Conservation (phyloP, 768 basidiomycete genomes). For the Mycena vitilis region DNA sequence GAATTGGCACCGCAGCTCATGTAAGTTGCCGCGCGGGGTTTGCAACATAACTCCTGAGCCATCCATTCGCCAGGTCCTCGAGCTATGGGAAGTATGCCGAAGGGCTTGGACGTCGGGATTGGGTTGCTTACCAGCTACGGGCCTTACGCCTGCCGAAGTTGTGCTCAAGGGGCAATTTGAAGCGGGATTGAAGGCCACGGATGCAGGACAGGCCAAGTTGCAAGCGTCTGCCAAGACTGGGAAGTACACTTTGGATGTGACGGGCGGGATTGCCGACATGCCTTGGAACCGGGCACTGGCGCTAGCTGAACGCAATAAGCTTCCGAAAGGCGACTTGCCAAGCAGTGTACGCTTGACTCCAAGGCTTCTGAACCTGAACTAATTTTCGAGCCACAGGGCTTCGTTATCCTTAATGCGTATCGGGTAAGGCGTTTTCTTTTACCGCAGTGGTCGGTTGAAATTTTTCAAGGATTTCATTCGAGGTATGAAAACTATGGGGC, state of each 20-base stretch:
- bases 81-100: constrained; percentile 34
- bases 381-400: constrained; percentile 40
- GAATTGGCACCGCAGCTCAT: constrained; percentile 49
- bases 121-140: constrained; percentile 41
- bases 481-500: constrained; percentile 44
- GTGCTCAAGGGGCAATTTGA: constrained; percentile 51
- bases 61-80: constrained; percentile 38
- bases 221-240: neutral
- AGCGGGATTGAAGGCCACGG: constrained; percentile 42
- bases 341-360: constrained; percentile 19
- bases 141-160: constrained; percentile 45
- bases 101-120: constrained; percentile 48
- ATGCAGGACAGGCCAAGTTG: constrained; percentile 21
- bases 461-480: constrained; percentile 44
- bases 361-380: neutral
- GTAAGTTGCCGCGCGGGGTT: constrained; percentile 35
- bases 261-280: constrained; percentile 11
- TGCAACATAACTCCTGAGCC: neutral
- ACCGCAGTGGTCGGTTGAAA: neutral
- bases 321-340: constrained; percentile 28
- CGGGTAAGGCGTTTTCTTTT: constrained; percentile 35
- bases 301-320: constrained; percentile 36
- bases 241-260: neutral
- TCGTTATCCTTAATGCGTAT: constrained; percentile 48
- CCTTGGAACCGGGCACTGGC: constrained; percentile 44